Base-by-base conservation (phyloP, 2,329 filamentous ascomycete genomes). In the Calonectria pseudoreteaudii region DNA sequence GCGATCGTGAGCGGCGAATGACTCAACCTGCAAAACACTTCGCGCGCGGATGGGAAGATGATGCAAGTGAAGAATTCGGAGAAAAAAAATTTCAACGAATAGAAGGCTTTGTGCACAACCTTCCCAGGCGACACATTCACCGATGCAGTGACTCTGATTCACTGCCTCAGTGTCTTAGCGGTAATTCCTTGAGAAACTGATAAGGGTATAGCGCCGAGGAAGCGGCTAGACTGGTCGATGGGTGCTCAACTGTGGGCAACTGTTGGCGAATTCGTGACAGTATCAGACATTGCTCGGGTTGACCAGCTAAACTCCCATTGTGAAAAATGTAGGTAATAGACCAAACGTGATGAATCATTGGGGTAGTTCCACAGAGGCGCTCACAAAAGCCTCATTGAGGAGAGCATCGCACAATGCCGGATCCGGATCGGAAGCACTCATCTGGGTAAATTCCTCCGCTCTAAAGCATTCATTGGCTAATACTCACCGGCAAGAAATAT, bases 1-100 rank as follows among this genome's bases (percentile, higher is more conserved):
- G 60, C 26, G 41, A 65, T 65, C 28, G 56, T 18, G 60, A 23
- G 28, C 60, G 60, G 60, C 60, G 60, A 65, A 65, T 65, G 60
- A 65, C 41, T 65, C 60, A 65, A 65, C 41, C 60, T 49, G 41
- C 60, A 28, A n/a, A 62, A 62, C 34, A 20, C 56, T 16, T 41
- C 36, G 36, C 14, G 34, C 16, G 41, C 18, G 34, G 26, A 34
- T 18, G 26, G 9, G 26, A 28, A 23, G 26, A 34, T 49, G 38
- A 26, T 44, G 47, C 30, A 47, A 41, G 41, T 26, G 41, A 28
- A 41, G 56, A 62, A 41, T 62, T 62, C 56, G 28, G 60, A 49
- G 41, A n/a, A 23, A 49, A 49, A 65, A 47, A 49, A 47, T 30
- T 9, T 49, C 49, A 16, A 34, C 41, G 60, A 49, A 49, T 18